Evolutionary conservation across 305 asterid genomes (phyloP).

Genomic region (Lippia alba): DNA sequence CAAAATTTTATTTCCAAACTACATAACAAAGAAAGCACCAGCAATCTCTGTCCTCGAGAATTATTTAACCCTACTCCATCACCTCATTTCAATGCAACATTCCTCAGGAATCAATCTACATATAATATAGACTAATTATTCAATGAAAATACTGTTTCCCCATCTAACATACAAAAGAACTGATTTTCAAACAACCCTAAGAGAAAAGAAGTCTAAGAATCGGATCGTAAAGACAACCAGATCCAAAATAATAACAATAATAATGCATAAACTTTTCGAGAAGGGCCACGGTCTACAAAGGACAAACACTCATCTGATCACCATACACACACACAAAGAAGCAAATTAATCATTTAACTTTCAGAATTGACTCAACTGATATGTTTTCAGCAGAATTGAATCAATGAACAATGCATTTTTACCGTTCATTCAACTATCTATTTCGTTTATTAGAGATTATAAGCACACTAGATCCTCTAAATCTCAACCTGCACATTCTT

Average conservation of each 20-base stretch:
- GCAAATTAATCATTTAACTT: not conserved
- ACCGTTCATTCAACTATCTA: not conserved
- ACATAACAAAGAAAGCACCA: constrained; percentile 6
- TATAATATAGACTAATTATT: not conserved
- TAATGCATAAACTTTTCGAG: not conserved
- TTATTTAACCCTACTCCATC: not conserved
- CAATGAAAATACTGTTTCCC: not conserved
- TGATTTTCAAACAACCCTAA: not conserved
- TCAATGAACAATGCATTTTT: not conserved
- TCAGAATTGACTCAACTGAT: not conserved
- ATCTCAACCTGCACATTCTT: constrained; percentile 13
- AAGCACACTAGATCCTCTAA: not conserved
- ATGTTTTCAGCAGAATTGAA: not conserved
- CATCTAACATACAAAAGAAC: not conserved
- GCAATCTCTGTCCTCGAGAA: not conserved
- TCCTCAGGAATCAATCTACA: not conserved
- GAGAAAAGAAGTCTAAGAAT: not conserved
- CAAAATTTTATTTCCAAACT: not conserved
- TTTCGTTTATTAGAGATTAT: not conserved
- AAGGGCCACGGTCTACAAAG: not conserved
- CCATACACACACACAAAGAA: not conserved
- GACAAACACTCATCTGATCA: not conserved
- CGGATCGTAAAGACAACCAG: not conserved
- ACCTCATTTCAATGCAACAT: constrained; percentile 8
- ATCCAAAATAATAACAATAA: not conserved